These are phyloP conservation scores for Aspergillus sp. DNA, from an alignment of 2,329 filamentous ascomycete species.

Conservation along the genomic window DNA sequence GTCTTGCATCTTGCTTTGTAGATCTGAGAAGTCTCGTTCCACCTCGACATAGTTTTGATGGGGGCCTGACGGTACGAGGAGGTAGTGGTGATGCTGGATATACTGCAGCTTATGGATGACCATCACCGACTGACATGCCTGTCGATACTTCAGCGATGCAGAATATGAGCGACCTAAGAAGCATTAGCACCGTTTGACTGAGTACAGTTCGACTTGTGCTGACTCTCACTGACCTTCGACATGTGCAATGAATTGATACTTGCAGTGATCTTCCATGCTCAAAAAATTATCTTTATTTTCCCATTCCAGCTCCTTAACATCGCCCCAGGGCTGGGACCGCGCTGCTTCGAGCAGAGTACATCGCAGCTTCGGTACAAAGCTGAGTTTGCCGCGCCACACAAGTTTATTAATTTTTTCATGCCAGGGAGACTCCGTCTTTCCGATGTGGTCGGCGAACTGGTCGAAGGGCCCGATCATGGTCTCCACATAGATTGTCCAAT, in stretches of 20 bases:
- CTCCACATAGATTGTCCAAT: conserved; percentile 1
- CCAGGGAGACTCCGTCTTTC: conserved; percentile 17
- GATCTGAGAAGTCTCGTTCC: conserved; percentile 56
- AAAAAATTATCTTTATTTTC: conserved; percentile 41
- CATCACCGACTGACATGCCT: conserved; percentile 48
- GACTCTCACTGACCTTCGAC: conserved; percentile 42
- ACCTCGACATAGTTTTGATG: conserved; percentile 51
- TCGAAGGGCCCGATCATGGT: conserved; percentile 23
- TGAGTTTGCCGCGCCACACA: conserved; percentile 46
- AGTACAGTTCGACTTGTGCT: neutral
- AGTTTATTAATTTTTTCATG: conserved; percentile 35
- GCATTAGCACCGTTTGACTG: neutral
- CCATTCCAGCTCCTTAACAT: conserved; percentile 40
- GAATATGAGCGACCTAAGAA: conserved; percentile 44
- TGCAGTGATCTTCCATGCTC: conserved; percentile 51
- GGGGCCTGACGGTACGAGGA: conserved; percentile 43
- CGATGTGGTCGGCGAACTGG: conserved; percentile 20
- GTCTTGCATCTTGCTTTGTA: conserved; percentile 39
- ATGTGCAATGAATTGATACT: conserved; percentile 53
- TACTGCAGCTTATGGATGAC: conserved; percentile 49
- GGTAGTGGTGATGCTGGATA: conserved; percentile 49
- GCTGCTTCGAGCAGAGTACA: conserved; percentile 32
- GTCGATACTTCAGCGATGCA: conserved; percentile 51
- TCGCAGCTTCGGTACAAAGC: conserved; percentile 31
- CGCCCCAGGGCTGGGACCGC: conserved; percentile 40